Evolutionary conservation across 768 basidiomycete species (phyloP).

Genomic region (Pleurotus sapidus): DNA sequence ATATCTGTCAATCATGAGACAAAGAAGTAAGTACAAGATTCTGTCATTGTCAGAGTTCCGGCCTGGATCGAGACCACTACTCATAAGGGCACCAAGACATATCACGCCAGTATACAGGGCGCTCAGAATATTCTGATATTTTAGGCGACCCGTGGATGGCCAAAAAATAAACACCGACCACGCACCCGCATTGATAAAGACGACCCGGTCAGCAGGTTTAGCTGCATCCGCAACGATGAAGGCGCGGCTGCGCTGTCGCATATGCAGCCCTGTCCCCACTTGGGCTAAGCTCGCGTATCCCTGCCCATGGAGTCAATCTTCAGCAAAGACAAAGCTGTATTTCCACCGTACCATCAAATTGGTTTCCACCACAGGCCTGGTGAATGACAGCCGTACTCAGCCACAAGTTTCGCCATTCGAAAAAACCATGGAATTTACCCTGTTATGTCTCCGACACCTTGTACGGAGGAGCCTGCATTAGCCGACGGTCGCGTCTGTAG

Average conservation of each 20-base stretch:
- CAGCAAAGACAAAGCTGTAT: neutral
- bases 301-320: conserved; percentile 25
- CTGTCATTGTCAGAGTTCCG: neutral
- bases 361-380: conserved; percentile 74
- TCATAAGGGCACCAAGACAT: conserved; percentile 1
- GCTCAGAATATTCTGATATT: conserved; percentile 3
- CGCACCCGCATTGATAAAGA: conserved; percentile 75
- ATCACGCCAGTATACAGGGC: neutral
- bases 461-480: neutral
- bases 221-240: conserved; percentile 69
- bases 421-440: conserved; percentile 39
- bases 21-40: neutral
- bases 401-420: conserved; percentile 7
- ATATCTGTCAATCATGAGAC: conserved; percentile 46
- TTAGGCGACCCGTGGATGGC: neutral
- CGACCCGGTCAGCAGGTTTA: conserved; percentile 53
- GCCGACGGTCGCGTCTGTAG: neutral
- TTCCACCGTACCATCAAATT: conserved; percentile 66
- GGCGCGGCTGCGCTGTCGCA: conserved; percentile 76
- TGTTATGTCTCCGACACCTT: conserved; percentile 73
- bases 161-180: neutral
- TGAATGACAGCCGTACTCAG: conserved; percentile 8
- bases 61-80: neutral
- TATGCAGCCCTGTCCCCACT: conserved; percentile 72
- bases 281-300: conserved; percentile 68